phyloP scores from a whole-genome alignment of 2,329 filamentous ascomycete species.

The Epichloe typhina region DNA sequence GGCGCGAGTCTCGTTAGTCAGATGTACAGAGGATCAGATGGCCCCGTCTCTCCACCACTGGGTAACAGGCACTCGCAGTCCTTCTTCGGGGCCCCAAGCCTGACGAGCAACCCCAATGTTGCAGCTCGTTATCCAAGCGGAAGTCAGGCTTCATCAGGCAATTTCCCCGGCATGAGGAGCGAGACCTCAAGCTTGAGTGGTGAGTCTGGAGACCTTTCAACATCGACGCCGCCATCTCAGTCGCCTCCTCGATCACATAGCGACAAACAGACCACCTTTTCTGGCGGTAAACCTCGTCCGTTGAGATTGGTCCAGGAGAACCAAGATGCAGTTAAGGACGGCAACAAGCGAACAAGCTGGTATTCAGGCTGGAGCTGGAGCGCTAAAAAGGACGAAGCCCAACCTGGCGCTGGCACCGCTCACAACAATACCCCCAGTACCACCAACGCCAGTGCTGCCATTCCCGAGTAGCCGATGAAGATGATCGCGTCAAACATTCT shows the following conservation, averaged over 20 bases:
- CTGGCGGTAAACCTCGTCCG: slow-evolving; percentile 65
- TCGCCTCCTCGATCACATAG: slow-evolving; percentile 38
- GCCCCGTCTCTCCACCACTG: slow-evolving; percentile 46
- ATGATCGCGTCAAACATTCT: background rate
- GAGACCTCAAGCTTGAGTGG: slow-evolving; percentile 53
- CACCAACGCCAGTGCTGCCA: slow-evolving; percentile 17
- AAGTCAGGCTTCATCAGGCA: slow-evolving; percentile 37
- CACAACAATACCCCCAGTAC: slow-evolving; percentile 16
- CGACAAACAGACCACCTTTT: slow-evolving; percentile 44
- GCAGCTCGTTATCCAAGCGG: slow-evolving; percentile 38
- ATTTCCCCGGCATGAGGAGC: slow-evolving; percentile 60
- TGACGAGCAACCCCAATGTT: slow-evolving; percentile 37
- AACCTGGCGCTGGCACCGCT: slow-evolving; percentile 13
- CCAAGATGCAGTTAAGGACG: slow-evolving; percentile 30
- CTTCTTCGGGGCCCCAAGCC: slow-evolving; percentile 43
- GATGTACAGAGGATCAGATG: slow-evolving; percentile 70
- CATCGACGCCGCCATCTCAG: slow-evolving; percentile 32
- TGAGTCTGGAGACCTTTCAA: slow-evolving; percentile 43
- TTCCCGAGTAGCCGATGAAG: slow-evolving; percentile 20
- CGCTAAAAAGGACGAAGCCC: slow-evolving; percentile 33
- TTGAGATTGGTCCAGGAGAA: slow-evolving; percentile 79
- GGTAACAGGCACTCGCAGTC: slow-evolving; percentile 47
- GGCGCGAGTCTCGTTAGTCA: slow-evolving; percentile 69
- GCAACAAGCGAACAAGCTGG: slow-evolving; percentile 52
- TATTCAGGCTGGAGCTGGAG: slow-evolving; percentile 43